Percentiles rank a stretch among this genome's conserved stretches.
Conservation (phyloP, 2,329 filamentous ascomycete genomes). For the Fusarium paranaense region DNA sequence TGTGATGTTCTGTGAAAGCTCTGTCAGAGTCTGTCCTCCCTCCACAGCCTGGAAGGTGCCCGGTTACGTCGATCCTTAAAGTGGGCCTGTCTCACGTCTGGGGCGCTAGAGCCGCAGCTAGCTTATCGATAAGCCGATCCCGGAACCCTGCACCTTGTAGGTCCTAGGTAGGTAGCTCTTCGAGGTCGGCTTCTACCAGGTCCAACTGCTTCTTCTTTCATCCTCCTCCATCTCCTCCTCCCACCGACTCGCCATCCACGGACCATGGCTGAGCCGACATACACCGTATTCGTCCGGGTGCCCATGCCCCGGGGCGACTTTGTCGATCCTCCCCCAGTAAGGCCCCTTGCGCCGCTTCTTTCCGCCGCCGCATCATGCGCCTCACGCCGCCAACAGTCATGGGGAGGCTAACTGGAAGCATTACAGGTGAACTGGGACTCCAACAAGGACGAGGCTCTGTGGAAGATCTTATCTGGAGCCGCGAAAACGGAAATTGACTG, state of each 20-base stretch:
- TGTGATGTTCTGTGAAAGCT: not conserved
- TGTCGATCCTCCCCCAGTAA: conserved; percentile 87
- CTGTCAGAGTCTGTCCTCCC: not conserved
- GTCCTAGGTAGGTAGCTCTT: conserved; percentile 12
- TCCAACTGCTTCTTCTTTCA: conserved; percentile 33
- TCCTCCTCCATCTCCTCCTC: conserved; percentile 30
- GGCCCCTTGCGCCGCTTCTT: conserved; percentile 38
- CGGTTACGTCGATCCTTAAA: not conserved
- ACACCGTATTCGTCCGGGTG: conserved; percentile 88
- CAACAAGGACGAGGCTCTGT: conserved; percentile 86
- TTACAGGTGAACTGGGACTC: conserved; percentile 86
- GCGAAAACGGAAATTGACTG: conserved; percentile 90
- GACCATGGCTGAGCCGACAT: conserved; percentile 64
- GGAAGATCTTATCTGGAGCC: conserved; percentile 87
- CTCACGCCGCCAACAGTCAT: conserved; percentile 12
- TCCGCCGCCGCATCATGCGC: conserved; percentile 31
- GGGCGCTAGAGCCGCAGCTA: conserved; percentile 31
- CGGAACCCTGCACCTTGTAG: conserved; percentile 35
- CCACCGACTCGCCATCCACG: conserved; percentile 31
- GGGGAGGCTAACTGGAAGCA: conserved; percentile 39
- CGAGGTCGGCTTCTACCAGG: conserved; percentile 17
- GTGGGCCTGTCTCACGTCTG: conserved; percentile 19
- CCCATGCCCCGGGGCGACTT: conserved; percentile 90
- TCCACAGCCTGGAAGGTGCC: not conserved
- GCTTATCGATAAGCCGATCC: conserved; percentile 40